Conservation (phyloP, 805 yeast genomes). For the Saturnispora sanitii region DNA sequence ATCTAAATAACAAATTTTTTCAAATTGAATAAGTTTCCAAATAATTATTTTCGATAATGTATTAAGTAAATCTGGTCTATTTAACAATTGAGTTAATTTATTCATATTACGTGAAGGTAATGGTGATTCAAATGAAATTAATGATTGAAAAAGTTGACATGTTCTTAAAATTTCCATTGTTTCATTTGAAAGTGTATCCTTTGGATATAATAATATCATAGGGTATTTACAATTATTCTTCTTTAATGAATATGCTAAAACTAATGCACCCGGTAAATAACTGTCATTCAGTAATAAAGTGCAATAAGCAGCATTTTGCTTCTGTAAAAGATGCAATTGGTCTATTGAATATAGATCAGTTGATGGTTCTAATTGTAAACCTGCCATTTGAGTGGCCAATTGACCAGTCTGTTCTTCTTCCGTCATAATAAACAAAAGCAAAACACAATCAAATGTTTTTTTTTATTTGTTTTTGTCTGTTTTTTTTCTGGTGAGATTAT, state of each 20-base stretch:
- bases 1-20: constrained; percentile 50
- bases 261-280: constrained; percentile 31
- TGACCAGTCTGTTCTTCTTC: too few species aligned
- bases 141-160: too few species aligned
- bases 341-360: too few species aligned
- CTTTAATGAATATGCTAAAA: constrained; percentile 23
- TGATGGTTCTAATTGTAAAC: too few species aligned
- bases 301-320: constrained; percentile 20
- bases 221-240: constrained; percentile 15
- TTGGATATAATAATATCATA: constrained; percentile 18
- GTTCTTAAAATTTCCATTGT: too few species aligned
- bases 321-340: not conserved
- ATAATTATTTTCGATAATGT: constrained; percentile 47
- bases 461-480: too few species aligned
- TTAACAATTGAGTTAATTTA: constrained; percentile 16
- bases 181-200: too few species aligned
- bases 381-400: too few species aligned
- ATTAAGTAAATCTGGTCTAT: constrained; percentile 24
- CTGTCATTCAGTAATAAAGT: constrained; percentile 27
- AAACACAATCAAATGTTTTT: too few species aligned
- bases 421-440: too few species aligned
- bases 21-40: constrained; percentile 38
- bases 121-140: too few species aligned
- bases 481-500: too few species aligned
- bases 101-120: constrained; percentile 15